phyloP scores from a whole-genome alignment of 805 yeast species.

The Candida caryicola region DNA sequence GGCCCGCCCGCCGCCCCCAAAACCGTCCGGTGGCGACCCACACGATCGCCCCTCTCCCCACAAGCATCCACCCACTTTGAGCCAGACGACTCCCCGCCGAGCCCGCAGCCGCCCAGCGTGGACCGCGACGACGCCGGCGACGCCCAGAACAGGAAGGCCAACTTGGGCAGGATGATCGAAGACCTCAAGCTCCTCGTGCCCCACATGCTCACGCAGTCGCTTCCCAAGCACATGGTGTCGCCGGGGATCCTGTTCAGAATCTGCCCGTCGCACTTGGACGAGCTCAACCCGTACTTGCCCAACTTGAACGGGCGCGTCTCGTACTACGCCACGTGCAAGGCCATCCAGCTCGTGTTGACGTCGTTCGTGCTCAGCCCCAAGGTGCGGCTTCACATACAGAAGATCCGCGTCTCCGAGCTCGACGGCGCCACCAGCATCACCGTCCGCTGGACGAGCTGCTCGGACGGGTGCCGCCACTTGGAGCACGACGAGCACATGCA shows the following conservation, averaged over 20 bases:
- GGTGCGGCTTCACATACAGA: conserved; percentile 51
- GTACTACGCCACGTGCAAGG: conserved; percentile 55
- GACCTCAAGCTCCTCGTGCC: conserved; percentile 51
- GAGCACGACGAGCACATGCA: conserved; percentile 13
- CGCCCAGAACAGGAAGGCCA: conserved; percentile 40
- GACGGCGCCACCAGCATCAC: conserved; percentile 47
- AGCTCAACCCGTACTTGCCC: conserved; percentile 50
- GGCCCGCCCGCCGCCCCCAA: too few relatives aligned
- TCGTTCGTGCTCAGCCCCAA: conserved; percentile 54
- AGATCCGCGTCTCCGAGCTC: conserved; percentile 31
- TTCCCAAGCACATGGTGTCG: conserved; percentile 46
- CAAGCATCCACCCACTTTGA: too few relatives aligned
- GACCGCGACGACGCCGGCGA: not conserved
- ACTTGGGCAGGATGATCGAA: conserved; percentile 54
- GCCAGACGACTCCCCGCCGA: not conserved
- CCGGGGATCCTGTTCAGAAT: conserved; percentile 50
- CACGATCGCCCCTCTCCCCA: too few relatives aligned
- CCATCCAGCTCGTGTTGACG: conserved; percentile 52
- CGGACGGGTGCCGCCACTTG: conserved; percentile 50
- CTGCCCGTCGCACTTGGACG: conserved; percentile 50
- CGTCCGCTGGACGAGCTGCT: conserved; percentile 58
- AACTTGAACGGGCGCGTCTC: conserved; percentile 52
- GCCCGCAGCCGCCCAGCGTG: not conserved
- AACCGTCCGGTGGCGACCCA: too few relatives aligned
- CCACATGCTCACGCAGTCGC: conserved; percentile 40